phyloP scores from a whole-genome alignment of 1,284 basidiomycete genomes.

The Ceratobasidium papillatum region DNA sequence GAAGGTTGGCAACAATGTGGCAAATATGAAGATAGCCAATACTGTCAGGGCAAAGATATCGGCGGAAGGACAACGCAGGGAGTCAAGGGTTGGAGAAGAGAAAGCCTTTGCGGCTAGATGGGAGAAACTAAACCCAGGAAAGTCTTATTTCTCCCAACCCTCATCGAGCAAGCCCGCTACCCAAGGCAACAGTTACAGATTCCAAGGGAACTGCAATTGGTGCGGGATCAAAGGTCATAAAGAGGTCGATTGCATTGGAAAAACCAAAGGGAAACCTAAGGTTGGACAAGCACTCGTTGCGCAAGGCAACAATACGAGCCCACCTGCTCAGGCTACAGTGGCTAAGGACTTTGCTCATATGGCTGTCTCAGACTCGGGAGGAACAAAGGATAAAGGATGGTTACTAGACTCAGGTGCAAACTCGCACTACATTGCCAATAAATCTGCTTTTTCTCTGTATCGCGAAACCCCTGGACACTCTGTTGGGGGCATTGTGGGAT shows the following conservation, averaged over 20 bases:
- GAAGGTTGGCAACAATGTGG: not conserved
- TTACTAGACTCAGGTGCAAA: not conserved
- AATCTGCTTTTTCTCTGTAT: not conserved
- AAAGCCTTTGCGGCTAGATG: not conserved
- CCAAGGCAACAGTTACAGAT: not conserved
- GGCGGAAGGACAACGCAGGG: not conserved
- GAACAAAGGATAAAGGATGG: not conserved
- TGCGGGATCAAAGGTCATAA: not conserved
- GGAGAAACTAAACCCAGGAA: not conserved
- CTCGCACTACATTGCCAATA: not conserved
- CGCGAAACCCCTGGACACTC: not conserved
- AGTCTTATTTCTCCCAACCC: not conserved
- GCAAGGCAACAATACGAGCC: too few species aligned
- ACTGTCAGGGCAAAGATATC: not conserved
- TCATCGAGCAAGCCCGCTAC: not conserved
- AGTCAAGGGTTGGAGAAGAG: not conserved
- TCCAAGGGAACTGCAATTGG: not conserved
- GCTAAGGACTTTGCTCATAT: not conserved
- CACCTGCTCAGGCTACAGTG: too few species aligned
- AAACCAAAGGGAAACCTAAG: not conserved
- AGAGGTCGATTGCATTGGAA: not conserved
- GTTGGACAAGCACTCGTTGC: too few species aligned
- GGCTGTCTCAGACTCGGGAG: too few species aligned
- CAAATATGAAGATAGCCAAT: not conserved
- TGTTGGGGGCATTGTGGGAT: too few species aligned